Percentiles rank a stretch among this genome's conserved stretches.
Conservation (phyloP, 2,329 filamentous ascomycete species). For the Neodidymelliopsis sp. region DNA sequence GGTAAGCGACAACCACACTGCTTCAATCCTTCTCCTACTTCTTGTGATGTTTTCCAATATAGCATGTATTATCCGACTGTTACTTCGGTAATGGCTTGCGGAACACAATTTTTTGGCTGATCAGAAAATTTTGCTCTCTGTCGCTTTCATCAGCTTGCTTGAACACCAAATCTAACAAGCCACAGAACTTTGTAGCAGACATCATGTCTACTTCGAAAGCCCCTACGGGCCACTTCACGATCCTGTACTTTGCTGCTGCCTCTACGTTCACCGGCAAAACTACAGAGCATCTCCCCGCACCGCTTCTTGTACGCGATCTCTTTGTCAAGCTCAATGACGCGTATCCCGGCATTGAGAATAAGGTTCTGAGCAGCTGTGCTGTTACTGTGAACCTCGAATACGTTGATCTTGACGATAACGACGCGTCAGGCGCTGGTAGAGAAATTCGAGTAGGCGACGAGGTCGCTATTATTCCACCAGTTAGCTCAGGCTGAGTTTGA, state of each 20-base stretch:
- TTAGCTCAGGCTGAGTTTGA: slow-evolving; percentile 77
- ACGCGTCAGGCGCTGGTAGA: slow-evolving; percentile 53
- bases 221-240: slow-evolving; percentile 72
- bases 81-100: slow-evolving; percentile 41
- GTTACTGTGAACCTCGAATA: slow-evolving; percentile 84
- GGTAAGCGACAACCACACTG: slow-evolving; percentile 24
- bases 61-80: slow-evolving; percentile 60
- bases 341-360: slow-evolving; percentile 73
- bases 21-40: slow-evolving; percentile 5
- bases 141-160: neutral
- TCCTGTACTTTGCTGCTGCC: slow-evolving; percentile 84
- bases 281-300: slow-evolving; percentile 70
- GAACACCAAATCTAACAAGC: slow-evolving; percentile 23
- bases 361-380: slow-evolving; percentile 74
- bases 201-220: slow-evolving; percentile 55
- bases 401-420: slow-evolving; percentile 69
- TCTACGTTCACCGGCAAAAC: slow-evolving; percentile 74
- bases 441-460: slow-evolving; percentile 78
- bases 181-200: slow-evolving; percentile 7
- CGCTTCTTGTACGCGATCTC: slow-evolving; percentile 67
- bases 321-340: slow-evolving; percentile 72
- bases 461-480: slow-evolving; percentile 86
- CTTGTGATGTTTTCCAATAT: slow-evolving; percentile 50
- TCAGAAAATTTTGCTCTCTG: slow-evolving; percentile 17
- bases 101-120: slow-evolving; percentile 44